Base-by-base conservation (phyloP, 225 moss, liverwort and hornwort species). In the Physcomitrellopsis africana region DNA sequence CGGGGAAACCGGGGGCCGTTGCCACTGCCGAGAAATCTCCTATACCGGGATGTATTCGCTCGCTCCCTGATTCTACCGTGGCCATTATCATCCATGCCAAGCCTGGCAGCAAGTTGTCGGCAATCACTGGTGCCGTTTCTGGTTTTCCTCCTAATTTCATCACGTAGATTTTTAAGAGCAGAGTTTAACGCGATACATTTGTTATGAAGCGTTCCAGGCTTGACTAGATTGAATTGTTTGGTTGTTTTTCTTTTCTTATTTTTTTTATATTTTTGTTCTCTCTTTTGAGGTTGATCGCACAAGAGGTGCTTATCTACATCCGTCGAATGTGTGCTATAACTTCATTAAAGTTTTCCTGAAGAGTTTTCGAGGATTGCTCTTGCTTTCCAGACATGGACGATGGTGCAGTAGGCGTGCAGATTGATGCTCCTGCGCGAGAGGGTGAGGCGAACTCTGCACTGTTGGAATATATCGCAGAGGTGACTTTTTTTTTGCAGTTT, bases 401-500 rank as follows among this genome's bases (percentile, higher is more conserved):
- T 13, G 86, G 82, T 68, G 83, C 70, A 41, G 80, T 91, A 43
- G 86, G 91, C 63, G 85, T 91, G 68, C 88, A 88, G 49, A 85
- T 91, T 64, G 80, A 84, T 80, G 93, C 91, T 45, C 91, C 91
- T 45, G 86, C 89, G 15, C 83, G 83, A 15, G 88, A 91, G 65
- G 91, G 88, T 42, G 91, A 93, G 67, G 91, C 93, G 7, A 93
- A 90, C 54, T 83, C 81, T 18, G 89, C 89, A 24, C 44, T 89
- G 62, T 72, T 93, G 23, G 80, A 79, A 58, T 91, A 83, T 66
- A 87, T 91, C 74, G 86, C 93, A 66, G 89, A 93, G 79, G 89
- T 91, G 55, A 44, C 23, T 11, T 32, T 22, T 16, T 10, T 37
- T 7, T 37, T 37, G 7, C 16, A 11, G 16, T 51, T 32, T n/a